Evolutionary conservation across 371 early-diverging fungal species (phyloP).

Genomic region (Blastocladiella emersonii): DNA sequence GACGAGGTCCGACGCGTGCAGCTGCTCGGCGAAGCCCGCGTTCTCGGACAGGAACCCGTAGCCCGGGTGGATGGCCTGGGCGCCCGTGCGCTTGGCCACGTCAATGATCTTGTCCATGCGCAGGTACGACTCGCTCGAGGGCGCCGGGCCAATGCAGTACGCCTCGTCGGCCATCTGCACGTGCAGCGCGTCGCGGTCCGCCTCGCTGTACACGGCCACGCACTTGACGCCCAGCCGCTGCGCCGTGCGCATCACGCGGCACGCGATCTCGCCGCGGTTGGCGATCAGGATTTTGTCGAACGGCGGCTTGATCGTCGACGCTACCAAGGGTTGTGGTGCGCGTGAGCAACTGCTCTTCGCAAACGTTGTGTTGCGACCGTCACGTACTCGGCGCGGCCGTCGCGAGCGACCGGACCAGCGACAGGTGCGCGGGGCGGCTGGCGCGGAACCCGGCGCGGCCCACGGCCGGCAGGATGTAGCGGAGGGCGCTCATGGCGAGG

Average conservation of each 20-base stretch:
- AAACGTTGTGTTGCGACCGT: no score
- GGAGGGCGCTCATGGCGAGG: no score
- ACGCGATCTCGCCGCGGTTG: slow-evolving; percentile 84
- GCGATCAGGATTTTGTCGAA: slow-evolving; percentile 80
- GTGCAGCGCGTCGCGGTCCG: slow-evolving; percentile 71
- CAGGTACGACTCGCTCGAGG: slow-evolving; percentile 74
- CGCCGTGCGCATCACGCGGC: slow-evolving; percentile 72
- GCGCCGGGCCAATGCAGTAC: slow-evolving; percentile 74
- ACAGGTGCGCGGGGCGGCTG: neutral
- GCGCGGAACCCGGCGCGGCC: neutral
- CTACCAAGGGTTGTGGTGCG: no score
- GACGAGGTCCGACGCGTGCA: slow-evolving; percentile 42
- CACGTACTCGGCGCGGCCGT: neutral
- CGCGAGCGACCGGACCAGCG: neutral
- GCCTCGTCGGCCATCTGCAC: slow-evolving; percentile 87
- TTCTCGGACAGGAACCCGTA: slow-evolving; percentile 96
- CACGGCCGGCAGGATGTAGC: neutral
- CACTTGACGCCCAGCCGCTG: slow-evolving; percentile 84
- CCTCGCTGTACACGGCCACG: slow-evolving; percentile 89
- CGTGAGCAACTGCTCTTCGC: no score
- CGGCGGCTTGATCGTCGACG: slow-evolving; percentile 21
- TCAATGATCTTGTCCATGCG: slow-evolving; percentile 70
- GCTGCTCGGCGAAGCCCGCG: slow-evolving; percentile 66
- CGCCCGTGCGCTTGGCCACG: slow-evolving; percentile 63
- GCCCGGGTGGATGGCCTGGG: slow-evolving; percentile 90